phyloP scores from a whole-genome alignment of 139 green algal species.

The Coelastrella sp. region DNA sequence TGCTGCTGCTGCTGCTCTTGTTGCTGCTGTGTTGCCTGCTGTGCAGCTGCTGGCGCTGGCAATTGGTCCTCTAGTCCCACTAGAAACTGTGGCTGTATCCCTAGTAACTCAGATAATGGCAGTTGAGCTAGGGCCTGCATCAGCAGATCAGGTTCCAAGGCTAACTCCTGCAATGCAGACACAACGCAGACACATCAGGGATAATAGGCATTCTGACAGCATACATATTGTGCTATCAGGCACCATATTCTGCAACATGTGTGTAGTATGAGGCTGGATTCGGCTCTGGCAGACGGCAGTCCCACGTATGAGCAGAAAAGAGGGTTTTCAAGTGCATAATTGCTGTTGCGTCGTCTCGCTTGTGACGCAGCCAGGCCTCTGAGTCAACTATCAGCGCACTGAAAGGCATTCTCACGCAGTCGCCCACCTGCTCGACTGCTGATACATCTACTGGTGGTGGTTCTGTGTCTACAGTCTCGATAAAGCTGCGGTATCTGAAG shows the following conservation, averaged over 20 bases:
- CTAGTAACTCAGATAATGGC: conserved; percentile 13
- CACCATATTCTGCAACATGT: no score
- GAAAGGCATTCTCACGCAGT: neutral
- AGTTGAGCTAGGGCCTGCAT: conserved; percentile 35
- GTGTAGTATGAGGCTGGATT: no score
- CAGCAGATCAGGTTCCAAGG: neutral
- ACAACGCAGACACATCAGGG: neutral
- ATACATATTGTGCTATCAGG: no score
- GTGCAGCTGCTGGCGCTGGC: neutral
- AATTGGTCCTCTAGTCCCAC: neutral
- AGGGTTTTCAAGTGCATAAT: no score
- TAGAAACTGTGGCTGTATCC: neutral
- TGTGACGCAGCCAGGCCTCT: no score
- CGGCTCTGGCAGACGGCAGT: no score
- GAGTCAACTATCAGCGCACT: no score
- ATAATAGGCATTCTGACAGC: no score
- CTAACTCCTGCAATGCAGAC: conserved; percentile 13
- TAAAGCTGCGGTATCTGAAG: conserved; percentile 49
- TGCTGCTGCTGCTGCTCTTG: conserved; percentile 26
- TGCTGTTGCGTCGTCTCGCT: no score
- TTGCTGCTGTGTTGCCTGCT: neutral
- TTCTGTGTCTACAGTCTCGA: neutral
- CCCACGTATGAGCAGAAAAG: no score
- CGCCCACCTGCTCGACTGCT: conserved; percentile 26
- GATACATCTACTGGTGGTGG: conserved; percentile 27